Conservation (phyloP, 2,329 filamentous ascomycete genomes). For the Penicillium polonicum region DNA sequence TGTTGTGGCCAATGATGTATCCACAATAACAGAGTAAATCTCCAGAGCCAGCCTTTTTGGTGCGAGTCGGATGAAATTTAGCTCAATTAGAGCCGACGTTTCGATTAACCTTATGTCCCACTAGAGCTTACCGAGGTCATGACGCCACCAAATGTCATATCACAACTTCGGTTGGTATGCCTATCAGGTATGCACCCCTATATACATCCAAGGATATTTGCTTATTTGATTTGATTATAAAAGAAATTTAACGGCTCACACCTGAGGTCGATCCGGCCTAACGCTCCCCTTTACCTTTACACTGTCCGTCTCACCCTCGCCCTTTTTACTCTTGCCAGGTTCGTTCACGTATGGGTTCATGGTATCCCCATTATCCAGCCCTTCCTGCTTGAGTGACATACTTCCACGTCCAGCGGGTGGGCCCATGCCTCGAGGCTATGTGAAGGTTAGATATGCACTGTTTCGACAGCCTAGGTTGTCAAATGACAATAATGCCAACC, state of each 20-base stretch:
- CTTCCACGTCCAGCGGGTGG: constrained; percentile 17
- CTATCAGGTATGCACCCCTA: neutral
- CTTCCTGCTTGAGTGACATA: constrained; percentile 54
- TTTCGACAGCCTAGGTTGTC: neutral
- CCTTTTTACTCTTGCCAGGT: constrained; percentile 54
- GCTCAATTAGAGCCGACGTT: neutral
- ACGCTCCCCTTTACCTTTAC: constrained; percentile 55
- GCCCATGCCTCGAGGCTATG: constrained; percentile 10
- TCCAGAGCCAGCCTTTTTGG: too few relatives aligned
- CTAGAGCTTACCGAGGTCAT: too few relatives aligned
- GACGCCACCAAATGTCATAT: too few relatives aligned
- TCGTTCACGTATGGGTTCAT: constrained; percentile 50
- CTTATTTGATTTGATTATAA: neutral
- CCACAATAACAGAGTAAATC: neutral
- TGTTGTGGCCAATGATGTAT: neutral
- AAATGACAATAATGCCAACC: neutral
- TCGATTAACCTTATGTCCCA: neutral
- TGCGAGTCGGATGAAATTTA: too few relatives aligned
- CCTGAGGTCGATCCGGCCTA: constrained; percentile 33
- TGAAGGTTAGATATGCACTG: neutral
- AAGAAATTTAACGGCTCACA: neutral
- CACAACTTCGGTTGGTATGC: neutral
- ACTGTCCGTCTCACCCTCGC: constrained; percentile 55
- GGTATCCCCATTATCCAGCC: constrained; percentile 53
- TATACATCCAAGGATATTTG: neutral